Base-by-base conservation (phyloP, 2,329 filamentous ascomycete genomes). In the Lasiodiplodia citricola region DNA sequence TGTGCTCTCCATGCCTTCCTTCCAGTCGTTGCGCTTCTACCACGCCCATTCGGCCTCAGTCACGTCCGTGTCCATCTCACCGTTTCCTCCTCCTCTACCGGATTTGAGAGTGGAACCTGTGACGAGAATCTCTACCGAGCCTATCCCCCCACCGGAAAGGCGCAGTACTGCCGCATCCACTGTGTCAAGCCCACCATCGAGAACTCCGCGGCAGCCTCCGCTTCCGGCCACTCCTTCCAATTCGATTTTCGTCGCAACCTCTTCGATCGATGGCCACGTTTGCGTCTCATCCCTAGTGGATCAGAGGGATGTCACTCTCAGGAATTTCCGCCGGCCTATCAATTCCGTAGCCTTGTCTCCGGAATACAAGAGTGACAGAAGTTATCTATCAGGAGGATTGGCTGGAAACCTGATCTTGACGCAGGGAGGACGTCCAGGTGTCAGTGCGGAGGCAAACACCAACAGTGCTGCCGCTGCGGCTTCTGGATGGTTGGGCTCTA, bases 221-320 rank as follows among this genome's bases (percentile, higher is more conserved):
- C 83, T 97, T 2, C 89, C 92, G 0, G 89, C 90, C 69, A 93
- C 86, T 0, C 92, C 93, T 0, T 94, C 93, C 2, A 98, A 97
- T 75, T 91, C 94, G 66, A 97, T 99, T 51, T 92, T 96, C 78
- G 92, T 99, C 72, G 95, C 92, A 1, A 97, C 95, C 1, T 93
- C 96, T 0, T 98, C 96, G 0, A 92, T 97, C 76, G 96, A 99
- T 79, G 96, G 96, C 21, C 95, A 97, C 76, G 93, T 99, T 16
- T 98, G 96, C 74, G 88, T 99, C 0, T 91, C 94, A 69, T 97
- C 93, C 1, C 83, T 99, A 23, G 83, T 96, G 23, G 95, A 99
- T 75, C 82, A 91, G 47, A 96, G 94, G 75, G 96, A 99, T 80
- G 94, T 97, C 2, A 91, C 94, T 69, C 81, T 98, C 35, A 90